Evolutionary conservation across 306 rosid species (phyloP).

Genomic region (Potentilla sterilis): DNA sequence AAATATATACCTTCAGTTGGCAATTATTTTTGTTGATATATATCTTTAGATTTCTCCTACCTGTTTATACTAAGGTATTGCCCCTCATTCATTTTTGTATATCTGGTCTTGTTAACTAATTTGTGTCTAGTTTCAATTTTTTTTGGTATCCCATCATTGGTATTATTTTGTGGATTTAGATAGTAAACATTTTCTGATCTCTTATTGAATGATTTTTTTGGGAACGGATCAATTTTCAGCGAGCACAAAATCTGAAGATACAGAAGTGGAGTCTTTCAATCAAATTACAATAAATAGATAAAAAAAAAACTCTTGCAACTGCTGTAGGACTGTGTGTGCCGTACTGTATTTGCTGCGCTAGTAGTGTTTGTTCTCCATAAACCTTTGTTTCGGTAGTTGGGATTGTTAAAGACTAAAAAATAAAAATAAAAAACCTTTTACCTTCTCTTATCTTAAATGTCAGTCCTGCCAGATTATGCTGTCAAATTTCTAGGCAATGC

Average conservation of each 20-base stretch:
- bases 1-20: neutral
- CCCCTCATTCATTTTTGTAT: neutral
- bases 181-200: neutral
- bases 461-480: neutral
- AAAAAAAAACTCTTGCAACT: neutral
- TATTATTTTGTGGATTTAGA: neutral
- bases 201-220: neutral
- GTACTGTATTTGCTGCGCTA: neutral
- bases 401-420: neutral
- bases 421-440: too few relatives aligned
- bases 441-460: too few relatives aligned
- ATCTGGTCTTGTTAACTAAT: neutral
- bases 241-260: neutral
- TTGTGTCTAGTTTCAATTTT: neutral
- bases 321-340: neutral
- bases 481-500: slow-evolving; percentile 3
- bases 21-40: neutral
- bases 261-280: neutral
- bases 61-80: neutral
- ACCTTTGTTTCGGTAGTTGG: neutral
- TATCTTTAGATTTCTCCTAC: neutral
- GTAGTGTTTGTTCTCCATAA: neutral
- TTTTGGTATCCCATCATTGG: neutral
- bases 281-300: neutral
- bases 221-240: neutral